phyloP scores from a whole-genome alignment of 179 eudicot species.

The Vitellaria paradoxa region DNA sequence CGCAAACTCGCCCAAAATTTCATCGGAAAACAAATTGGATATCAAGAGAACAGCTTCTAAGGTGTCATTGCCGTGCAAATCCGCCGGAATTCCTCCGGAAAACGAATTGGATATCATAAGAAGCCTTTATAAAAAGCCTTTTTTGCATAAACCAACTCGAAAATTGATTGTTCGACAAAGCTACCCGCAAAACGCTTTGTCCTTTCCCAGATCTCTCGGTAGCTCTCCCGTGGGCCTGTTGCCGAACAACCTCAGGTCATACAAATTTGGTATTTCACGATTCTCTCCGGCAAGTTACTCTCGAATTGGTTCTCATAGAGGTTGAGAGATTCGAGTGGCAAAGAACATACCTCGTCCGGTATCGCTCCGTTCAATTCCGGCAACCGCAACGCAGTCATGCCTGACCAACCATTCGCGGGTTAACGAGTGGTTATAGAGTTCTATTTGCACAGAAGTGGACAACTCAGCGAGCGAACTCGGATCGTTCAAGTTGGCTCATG shows the following conservation, averaged over 20 bases:
- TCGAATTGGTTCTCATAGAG: conserved; percentile 48
- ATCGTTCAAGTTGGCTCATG: conserved; percentile 41
- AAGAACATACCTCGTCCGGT: conserved; percentile 38
- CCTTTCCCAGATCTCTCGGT: conserved; percentile 51
- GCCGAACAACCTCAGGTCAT: conserved; percentile 19
- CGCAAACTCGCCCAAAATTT: no score
- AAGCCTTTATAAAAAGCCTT: no score
- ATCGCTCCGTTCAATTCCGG: conserved; percentile 48
- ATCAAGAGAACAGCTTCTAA: no score
- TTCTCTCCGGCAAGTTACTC: conserved; percentile 47
- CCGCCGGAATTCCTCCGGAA: conserved; percentile 59
- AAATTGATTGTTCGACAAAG: no score
- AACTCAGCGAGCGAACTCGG: conserved; percentile 43
- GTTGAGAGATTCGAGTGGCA: conserved; percentile 48
- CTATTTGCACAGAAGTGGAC: conserved; percentile 48
- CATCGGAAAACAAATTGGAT: no score
- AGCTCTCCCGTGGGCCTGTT: conserved; percentile 38
- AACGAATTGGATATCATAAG: conserved; percentile 47
- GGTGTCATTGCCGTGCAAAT: no score
- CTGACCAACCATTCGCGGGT: conserved; percentile 45
- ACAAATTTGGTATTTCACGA: conserved; percentile 35
- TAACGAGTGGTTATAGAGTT: conserved; percentile 60
- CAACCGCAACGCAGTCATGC: conserved; percentile 24
- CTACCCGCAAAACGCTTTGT: conserved; percentile 43
- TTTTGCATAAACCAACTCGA: no score